phyloP scores from a whole-genome alignment of 441 rosid species.

The Gossypium lobatum region DNA sequence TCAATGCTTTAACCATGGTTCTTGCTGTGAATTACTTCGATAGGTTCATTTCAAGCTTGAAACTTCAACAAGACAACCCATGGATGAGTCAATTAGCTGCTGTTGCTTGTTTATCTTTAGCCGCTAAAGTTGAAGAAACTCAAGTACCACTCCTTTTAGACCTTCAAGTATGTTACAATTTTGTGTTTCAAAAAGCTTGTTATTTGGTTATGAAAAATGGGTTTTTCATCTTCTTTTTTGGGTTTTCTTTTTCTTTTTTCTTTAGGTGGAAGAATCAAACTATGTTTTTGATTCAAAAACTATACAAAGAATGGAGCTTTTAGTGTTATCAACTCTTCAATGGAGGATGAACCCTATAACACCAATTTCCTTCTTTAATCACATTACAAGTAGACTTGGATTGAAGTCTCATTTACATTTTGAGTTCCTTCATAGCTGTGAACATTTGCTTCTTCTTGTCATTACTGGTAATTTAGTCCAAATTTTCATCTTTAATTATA shows the following conservation, averaged over 20 bases:
- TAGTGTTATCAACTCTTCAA: conserved; percentile 48
- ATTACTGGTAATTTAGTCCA: conserved; percentile 32
- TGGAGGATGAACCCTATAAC: conserved; percentile 77
- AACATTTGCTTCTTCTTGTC: conserved; percentile 45
- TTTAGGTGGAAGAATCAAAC: conserved; percentile 48
- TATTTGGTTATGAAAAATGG: conserved; percentile 7
- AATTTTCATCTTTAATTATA: neutral
- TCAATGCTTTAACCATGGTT: conserved; percentile 42
- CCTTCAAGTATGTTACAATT: conserved; percentile 44
- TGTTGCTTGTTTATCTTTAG: conserved; percentile 59
- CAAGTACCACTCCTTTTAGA: conserved; percentile 53
- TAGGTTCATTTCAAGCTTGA: conserved; percentile 42
- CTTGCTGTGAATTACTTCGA: conserved; percentile 69
- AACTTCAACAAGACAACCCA: conserved; percentile 49
- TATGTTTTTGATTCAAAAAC: conserved; percentile 55
- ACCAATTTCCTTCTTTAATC: conserved; percentile 54
- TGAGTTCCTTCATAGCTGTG: conserved; percentile 42
- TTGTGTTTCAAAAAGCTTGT: conserved; percentile 13
- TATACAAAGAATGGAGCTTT: conserved; percentile 63
- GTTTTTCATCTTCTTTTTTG: neutral
- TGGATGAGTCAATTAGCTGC: conserved; percentile 67
- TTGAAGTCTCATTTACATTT: conserved; percentile 29
- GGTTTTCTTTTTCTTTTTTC: neutral
- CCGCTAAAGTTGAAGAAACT: conserved; percentile 68
- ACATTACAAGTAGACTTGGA: conserved; percentile 47